phyloP scores from a whole-genome alignment of 1,284 basidiomycete genomes.

The Stygiomarasmius scandens region DNA sequence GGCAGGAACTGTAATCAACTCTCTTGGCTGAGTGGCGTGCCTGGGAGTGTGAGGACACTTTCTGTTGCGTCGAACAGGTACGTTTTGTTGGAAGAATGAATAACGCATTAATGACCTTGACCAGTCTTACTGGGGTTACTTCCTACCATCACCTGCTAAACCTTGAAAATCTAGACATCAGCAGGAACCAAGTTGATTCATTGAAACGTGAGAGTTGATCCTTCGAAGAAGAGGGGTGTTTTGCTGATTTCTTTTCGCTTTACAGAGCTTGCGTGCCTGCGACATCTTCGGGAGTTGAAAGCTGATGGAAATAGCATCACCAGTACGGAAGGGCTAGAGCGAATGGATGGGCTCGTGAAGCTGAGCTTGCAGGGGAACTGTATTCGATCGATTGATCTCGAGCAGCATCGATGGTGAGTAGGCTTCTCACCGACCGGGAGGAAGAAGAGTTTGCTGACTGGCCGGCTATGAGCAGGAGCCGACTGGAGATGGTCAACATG shows the following conservation, averaged over 20 bases:
- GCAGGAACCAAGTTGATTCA: slow-evolving; percentile 87
- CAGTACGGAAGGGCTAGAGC: slow-evolving; percentile 78
- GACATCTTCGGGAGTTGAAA: slow-evolving; percentile 86
- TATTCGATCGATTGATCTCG: slow-evolving; percentile 68
- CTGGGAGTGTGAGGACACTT: slow-evolving; percentile 76
- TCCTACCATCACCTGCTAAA: slow-evolving; percentile 88
- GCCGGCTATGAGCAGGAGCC: slow-evolving; percentile 52
- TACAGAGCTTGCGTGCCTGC: slow-evolving; percentile 81
- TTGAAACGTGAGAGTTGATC: slow-evolving; percentile 66
- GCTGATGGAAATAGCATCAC: slow-evolving; percentile 85
- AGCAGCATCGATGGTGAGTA: slow-evolving; percentile 70
- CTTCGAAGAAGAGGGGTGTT: too few relatives aligned
- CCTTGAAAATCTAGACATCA: slow-evolving; percentile 90
- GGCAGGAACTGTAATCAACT: slow-evolving; percentile 80
- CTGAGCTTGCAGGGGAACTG: slow-evolving; percentile 82
- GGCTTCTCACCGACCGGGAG: not conserved
- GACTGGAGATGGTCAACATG: slow-evolving; percentile 83
- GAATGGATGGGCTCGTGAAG: slow-evolving; percentile 80
- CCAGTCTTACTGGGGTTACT: slow-evolving; percentile 81
- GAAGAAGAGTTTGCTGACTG: not conserved
- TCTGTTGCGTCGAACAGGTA: slow-evolving; percentile 81
- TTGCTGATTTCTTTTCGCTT: slow-evolving; percentile 13
- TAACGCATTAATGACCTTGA: slow-evolving; percentile 6
- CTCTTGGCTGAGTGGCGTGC: slow-evolving; percentile 87
- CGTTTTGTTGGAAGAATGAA: slow-evolving; percentile 15